Evolutionary conservation across 169 alveolate species (phyloP).

Genomic region (Hammondia hammondi): DNA sequence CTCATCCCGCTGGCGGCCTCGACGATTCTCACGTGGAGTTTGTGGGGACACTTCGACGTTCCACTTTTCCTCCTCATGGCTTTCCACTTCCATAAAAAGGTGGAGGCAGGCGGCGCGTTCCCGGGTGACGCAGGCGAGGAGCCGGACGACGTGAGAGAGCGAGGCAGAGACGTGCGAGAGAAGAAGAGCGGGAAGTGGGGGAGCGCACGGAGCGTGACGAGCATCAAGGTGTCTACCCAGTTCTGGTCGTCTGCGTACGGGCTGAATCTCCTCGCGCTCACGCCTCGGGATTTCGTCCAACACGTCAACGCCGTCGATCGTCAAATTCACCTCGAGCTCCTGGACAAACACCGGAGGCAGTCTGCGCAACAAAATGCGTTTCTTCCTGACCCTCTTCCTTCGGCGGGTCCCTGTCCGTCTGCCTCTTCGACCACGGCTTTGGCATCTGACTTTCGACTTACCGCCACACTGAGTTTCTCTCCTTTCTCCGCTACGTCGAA

Average conservation of each 20-base stretch:
- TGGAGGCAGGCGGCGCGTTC: neutral
- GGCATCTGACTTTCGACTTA: neutral
- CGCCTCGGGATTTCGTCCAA: constrained; percentile 14
- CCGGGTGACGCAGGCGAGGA: neutral
- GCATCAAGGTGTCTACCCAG: constrained; percentile 13
- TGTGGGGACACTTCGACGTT: constrained; percentile 39
- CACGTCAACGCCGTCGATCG: neutral
- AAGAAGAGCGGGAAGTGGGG: neutral
- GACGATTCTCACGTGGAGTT: constrained; percentile 26
- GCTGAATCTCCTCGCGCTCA: neutral
- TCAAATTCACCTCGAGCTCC: neutral
- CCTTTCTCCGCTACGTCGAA: neutral
- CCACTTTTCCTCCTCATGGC: constrained; percentile 14
- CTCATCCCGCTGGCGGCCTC: neutral
- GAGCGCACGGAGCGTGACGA: neutral
- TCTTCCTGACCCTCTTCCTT: neutral
- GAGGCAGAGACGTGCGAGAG: neutral
- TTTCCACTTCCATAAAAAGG: neutral
- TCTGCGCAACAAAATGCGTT: constrained; percentile 12
- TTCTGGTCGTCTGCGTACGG: constrained; percentile 28
- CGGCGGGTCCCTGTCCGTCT: neutral
- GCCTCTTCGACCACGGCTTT: neutral
- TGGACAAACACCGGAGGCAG: neutral
- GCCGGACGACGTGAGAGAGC: neutral
- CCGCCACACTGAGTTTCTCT: neutral